Percentiles rank a stretch among this genome's conserved stretches.
These are phyloP conservation scores for Fusarium foetens DNA, from an alignment of 2,329 filamentous ascomycete species.

Conservation along the genomic window DNA sequence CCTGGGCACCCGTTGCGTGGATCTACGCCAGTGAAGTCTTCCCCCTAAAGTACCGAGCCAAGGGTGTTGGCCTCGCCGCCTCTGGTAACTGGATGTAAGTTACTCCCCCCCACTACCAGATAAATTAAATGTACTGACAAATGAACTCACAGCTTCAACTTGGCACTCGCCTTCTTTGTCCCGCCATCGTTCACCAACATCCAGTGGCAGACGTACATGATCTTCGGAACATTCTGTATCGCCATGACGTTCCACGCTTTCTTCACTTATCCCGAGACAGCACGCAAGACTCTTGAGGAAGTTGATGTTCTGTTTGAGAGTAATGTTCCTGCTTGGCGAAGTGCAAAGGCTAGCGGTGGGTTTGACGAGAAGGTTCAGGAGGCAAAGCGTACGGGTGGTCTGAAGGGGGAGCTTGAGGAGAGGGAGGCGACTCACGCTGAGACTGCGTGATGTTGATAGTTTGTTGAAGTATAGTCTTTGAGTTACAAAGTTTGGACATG, in stretches of 20 bases:
- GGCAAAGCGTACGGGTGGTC: constrained; percentile 32
- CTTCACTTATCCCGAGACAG: constrained; percentile 67
- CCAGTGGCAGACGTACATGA: constrained; percentile 62
- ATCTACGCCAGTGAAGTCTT: constrained; percentile 69
- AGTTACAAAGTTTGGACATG: neutral
- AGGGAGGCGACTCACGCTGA: constrained; percentile 32
- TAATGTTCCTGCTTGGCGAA: constrained; percentile 40
- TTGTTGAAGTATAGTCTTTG: neutral
- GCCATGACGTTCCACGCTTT: constrained; percentile 56
- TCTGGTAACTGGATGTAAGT: constrained; percentile 55
- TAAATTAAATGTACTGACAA: neutral
- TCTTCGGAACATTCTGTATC: constrained; percentile 55
- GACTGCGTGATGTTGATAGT: constrained; percentile 12
- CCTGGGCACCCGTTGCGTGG: constrained; percentile 62
- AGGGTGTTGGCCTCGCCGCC: constrained; percentile 63
- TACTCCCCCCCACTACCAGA: neutral
- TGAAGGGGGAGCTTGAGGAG: constrained; percentile 33
- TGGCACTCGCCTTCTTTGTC: constrained; percentile 53
- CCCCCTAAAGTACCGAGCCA: constrained; percentile 60
- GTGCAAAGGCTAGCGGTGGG: constrained; percentile 8
- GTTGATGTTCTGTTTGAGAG: constrained; percentile 38
- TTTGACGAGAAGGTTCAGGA: constrained; percentile 36
- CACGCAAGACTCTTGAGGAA: constrained; percentile 44
- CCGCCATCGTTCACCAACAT: constrained; percentile 53
- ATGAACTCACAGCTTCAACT: constrained; percentile 48